phyloP scores from a whole-genome alignment of 1,284 basidiomycete species.

The Vanrija pseudolonga region DNA sequence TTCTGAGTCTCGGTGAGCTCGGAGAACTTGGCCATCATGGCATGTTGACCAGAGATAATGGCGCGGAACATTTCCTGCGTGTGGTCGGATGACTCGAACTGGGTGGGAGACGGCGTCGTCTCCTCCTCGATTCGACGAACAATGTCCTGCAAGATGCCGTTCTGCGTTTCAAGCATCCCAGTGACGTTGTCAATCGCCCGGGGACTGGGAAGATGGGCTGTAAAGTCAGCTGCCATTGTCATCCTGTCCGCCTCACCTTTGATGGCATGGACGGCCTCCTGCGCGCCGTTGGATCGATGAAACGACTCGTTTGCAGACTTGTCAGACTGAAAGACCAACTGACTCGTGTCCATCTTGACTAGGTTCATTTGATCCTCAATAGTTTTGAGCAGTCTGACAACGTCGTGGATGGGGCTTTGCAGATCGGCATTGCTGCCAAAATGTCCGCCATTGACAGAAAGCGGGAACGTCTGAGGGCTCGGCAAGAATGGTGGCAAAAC shows the following conservation, averaged over 20 bases:
- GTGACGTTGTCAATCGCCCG: slow-evolving; percentile 3
- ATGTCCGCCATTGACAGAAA: too few relatives aligned
- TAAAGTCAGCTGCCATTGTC: background rate
- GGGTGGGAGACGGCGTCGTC: background rate
- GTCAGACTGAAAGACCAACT: background rate
- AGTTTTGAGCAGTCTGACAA: background rate
- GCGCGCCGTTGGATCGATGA: background rate
- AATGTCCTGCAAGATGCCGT: slow-evolving; percentile 10
- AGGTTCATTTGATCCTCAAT: slow-evolving; percentile 9
- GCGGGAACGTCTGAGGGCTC: too few relatives aligned
- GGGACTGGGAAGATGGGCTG: slow-evolving; percentile 4
- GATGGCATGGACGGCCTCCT: slow-evolving; percentile 5
- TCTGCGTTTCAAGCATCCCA: slow-evolving; percentile 6
- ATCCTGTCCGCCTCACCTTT: slow-evolving; percentile 1
- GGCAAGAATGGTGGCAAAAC: too few relatives aligned
- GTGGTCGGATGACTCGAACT: background rate
- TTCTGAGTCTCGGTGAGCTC: slow-evolving; percentile 5
- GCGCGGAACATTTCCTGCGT: slow-evolving; percentile 10
- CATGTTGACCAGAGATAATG: slow-evolving; percentile 10
- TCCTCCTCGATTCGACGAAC: slow-evolving; percentile 11
- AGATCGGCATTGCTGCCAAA: slow-evolving; percentile 1
- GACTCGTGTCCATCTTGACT: background rate
- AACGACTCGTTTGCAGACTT: slow-evolving; percentile 1
- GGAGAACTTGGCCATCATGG: slow-evolving; percentile 14
- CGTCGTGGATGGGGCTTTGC: background rate